These are phyloP conservation scores for Myrica gale DNA, from an alignment of 306 rosid genomes.

Conservation along the genomic window DNA sequence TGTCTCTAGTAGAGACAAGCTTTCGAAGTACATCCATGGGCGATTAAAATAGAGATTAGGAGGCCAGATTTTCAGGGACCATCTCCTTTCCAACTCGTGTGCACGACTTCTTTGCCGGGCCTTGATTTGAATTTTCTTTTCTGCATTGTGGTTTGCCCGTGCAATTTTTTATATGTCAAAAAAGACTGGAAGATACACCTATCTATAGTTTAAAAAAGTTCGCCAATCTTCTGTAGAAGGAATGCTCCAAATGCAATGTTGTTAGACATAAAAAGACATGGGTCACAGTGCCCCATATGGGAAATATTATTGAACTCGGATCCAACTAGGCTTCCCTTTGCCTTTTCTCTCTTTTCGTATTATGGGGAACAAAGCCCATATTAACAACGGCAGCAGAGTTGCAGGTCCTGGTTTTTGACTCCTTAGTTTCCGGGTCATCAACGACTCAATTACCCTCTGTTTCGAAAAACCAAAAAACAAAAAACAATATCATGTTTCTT, in stretches of 20 bases:
- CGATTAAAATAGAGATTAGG: conserved; percentile 17
- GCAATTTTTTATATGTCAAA: conserved; percentile 22
- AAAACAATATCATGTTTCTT: not conserved
- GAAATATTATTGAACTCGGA: conserved; percentile 7
- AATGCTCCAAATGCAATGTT: conserved; percentile 36
- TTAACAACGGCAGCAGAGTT: conserved; percentile 19
- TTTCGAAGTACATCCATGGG: not conserved
- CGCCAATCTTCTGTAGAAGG: conserved; percentile 18
- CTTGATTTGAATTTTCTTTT: not conserved
- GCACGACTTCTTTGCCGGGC: conserved; percentile 29
- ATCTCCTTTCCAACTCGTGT: conserved; percentile 27
- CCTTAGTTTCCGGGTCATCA: conserved; percentile 30
- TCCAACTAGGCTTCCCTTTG: conserved; percentile 20
- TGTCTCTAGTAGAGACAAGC: conserved; percentile 41
- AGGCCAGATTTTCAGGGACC: conserved; percentile 37
- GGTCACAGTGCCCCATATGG: conserved; percentile 24
- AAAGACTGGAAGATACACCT: conserved; percentile 3
- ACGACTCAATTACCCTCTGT: not conserved
- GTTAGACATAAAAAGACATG: conserved; percentile 42
- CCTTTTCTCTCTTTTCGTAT: not conserved
- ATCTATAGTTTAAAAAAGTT: not conserved
- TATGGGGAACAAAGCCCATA: conserved; percentile 35
- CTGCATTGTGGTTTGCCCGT: conserved; percentile 34
- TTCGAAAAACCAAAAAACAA: not conserved
- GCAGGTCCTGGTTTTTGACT: conserved; percentile 19